Conservation (phyloP, 257 asterid species). For the Scutellaria baicalensis region DNA sequence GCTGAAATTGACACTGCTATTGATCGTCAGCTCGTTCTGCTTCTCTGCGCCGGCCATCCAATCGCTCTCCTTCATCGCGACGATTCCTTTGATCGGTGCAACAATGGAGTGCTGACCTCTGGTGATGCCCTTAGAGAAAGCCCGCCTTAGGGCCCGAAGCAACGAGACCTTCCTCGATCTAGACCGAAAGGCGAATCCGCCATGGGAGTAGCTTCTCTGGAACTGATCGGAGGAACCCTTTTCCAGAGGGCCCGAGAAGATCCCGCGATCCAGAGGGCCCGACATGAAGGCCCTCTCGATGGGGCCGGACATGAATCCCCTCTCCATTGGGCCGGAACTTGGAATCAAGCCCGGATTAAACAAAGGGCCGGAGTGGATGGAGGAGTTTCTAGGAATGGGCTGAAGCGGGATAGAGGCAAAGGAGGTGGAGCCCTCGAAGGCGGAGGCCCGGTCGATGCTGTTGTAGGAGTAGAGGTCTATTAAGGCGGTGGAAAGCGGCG, state of each 20-base stretch:
- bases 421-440: constrained; percentile 86
- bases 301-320: constrained; percentile 86
- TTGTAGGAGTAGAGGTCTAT: constrained; percentile 53
- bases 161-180: constrained; percentile 54
- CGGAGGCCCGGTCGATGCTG: constrained; percentile 61
- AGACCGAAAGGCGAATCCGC: constrained; percentile 58
- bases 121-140: constrained; percentile 54
- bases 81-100: constrained; percentile 71
- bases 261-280: constrained; percentile 74
- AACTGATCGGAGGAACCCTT: constrained; percentile 57
- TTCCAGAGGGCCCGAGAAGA: constrained; percentile 72
- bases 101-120: constrained; percentile 86
- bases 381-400: constrained; percentile 59
- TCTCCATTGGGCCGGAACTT: constrained; percentile 63
- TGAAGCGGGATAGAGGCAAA: constrained; percentile 86
- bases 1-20: constrained; percentile 66
- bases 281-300: constrained; percentile 73
- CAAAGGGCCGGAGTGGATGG: constrained; percentile 58
- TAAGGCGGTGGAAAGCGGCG: constrained; percentile 79
- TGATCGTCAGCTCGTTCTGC: constrained; percentile 62
- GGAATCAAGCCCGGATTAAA: constrained; percentile 34
- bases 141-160: constrained; percentile 60
- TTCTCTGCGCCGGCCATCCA: constrained; percentile 60
- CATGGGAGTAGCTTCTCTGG: constrained; percentile 77
- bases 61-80: constrained; percentile 53